Evolutionary conservation across 352 stramenopile genomes (phyloP).

Genomic region (Globisporangium viniferum): DNA sequence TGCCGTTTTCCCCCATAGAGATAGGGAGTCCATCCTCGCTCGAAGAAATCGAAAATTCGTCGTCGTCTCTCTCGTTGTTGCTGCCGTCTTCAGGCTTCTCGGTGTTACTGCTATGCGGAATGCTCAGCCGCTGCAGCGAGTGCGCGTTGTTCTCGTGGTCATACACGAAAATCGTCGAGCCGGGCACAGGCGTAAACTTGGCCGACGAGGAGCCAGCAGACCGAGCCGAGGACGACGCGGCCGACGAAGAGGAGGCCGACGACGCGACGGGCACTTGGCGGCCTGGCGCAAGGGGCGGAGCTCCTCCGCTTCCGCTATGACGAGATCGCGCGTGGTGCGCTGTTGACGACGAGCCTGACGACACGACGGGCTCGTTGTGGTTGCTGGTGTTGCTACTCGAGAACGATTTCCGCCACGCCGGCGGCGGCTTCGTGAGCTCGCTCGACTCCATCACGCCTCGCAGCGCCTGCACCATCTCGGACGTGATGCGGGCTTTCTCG

Average conservation of each 20-base stretch:
- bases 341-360: conserved; percentile 4
- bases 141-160: conserved; percentile 37
- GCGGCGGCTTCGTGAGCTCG: conserved; percentile 45
- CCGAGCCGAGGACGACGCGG: background rate
- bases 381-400: conserved; percentile 6
- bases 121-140: conserved; percentile 28
- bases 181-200: background rate
- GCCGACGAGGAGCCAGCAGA: background rate
- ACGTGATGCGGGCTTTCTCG: conserved; percentile 21
- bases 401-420: conserved; percentile 22
- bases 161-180: conserved; percentile 46
- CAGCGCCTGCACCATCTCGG: conserved; percentile 52
- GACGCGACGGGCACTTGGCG: background rate
- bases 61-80: conserved; percentile 6
- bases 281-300: background rate
- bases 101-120: conserved; percentile 5
- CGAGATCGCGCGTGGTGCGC: background rate
- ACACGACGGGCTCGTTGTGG: background rate
- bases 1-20: conserved; percentile 9
- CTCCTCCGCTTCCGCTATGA: background rate
- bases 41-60: conserved; percentile 16
- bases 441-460: conserved; percentile 75
- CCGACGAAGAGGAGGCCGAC: background rate
- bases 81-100: conserved; percentile 3
- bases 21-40: conserved; percentile 13